Evolutionary conservation across 768 basidiomycete species (phyloP).

Genomic region (Suillus subaureus): DNA sequence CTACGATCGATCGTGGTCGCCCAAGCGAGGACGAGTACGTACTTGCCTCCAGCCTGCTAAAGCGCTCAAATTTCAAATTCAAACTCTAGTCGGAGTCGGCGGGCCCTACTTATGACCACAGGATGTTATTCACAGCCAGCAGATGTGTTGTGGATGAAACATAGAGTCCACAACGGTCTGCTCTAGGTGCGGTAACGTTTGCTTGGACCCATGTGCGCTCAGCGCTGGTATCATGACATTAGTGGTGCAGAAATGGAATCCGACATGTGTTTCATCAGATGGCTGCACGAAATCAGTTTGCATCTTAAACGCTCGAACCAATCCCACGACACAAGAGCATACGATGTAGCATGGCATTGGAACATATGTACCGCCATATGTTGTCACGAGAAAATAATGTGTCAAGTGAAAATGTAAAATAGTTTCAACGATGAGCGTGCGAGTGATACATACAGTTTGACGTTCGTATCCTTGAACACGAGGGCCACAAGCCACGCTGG

Average conservation of each 20-base stretch:
- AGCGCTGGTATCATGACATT: neutral
- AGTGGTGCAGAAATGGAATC: neutral
- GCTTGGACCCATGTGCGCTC: no score
- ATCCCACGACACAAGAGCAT: neutral
- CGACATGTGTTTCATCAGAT: neutral
- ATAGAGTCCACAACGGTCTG: no score
- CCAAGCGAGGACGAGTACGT: neutral
- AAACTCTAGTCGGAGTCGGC: neutral
- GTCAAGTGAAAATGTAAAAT: slow-evolving; percentile 6
- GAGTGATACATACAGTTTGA: slow-evolving; percentile 7
- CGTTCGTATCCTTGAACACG: slow-evolving; percentile 1
- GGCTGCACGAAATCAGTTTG: neutral
- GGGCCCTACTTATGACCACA: neutral
- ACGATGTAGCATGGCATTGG: slow-evolving; percentile 3
- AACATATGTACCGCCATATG: slow-evolving; percentile 18
- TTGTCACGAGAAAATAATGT: slow-evolving; percentile 24
- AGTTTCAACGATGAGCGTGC: slow-evolving; percentile 5
- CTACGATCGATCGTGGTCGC: neutral
- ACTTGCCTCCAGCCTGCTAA: neutral
- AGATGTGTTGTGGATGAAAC: neutral
- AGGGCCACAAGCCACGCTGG: neutral
- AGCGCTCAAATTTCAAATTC: neutral
- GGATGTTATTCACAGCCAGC: neutral
- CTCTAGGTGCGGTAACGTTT: no score
- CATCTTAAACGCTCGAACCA: neutral